Base-by-base conservation (phyloP, 176 grass and related monocot species). In the Ampelocalamus luodianensis region DNA sequence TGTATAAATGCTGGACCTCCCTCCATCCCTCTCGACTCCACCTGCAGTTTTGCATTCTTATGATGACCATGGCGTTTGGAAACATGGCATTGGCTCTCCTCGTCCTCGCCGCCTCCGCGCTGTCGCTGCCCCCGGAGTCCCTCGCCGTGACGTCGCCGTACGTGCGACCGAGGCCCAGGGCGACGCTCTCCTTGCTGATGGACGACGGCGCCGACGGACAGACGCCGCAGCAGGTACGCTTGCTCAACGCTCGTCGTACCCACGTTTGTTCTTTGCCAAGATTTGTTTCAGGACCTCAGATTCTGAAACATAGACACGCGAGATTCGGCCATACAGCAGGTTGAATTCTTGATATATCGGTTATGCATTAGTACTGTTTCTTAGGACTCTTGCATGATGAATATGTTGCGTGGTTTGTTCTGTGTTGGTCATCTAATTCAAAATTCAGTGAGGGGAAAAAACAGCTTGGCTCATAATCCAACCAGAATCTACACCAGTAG, bases 171-270 rank as follows among this genome's bases (percentile, higher is more conserved):
- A 5, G 22, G 71, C 49, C 84, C 8, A 85, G 81, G 79, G 51
- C 39, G 42, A 65, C 81, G 51, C 63, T 94, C 60, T 74, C 80
- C 16, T 60, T 89, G 18, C 71, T 6, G 45, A 16, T 6, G 16
- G 80, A 72, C 43, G 60, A 5, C 84, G 92, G 63, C 73, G 72
- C 67, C 62, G 85, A 56, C 24, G 88, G 78, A 23, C 77, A 49
- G 82, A 90, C 90, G 24, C 90, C 93, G 5, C 85, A 88, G 63
- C 93, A 94, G 88, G 92, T 94, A 83, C 44, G 5, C 4, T 18
- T 10, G 8, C 80, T 62, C 55, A 5, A 29, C 7, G 26, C 50
- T 45, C 76, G 38, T 18, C 39, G 14, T 45, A 3, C 6, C 34
- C 34, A 3, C 10, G 51, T 7, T 48, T 8, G 39, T 24, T 12